Conservation (phyloP, 345 rosid genomes). For the Limnanthes douglasii region DNA sequence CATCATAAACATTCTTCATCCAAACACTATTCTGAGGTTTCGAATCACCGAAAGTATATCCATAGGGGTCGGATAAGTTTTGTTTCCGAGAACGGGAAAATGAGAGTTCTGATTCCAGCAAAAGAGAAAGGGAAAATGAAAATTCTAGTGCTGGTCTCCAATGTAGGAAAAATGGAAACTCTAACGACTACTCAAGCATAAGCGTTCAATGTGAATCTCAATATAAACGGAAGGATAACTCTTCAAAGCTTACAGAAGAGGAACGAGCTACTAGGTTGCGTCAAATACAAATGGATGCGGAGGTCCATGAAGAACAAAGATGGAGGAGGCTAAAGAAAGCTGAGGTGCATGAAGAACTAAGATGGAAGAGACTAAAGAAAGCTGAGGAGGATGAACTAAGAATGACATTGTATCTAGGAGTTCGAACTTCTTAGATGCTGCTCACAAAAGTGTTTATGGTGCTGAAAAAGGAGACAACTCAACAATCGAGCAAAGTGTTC, state of each 20-base stretch:
- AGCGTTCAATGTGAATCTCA: slow-evolving; percentile 12
- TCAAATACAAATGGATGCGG: slow-evolving; percentile 56
- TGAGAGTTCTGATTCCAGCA: too few relatives aligned
- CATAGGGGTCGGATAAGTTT: slow-evolving; percentile 8
- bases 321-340: slow-evolving; percentile 53
- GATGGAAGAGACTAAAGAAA: slow-evolving; percentile 60
- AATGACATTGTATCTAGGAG: slow-evolving; percentile 15
- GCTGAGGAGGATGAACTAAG: slow-evolving; percentile 42
- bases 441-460: slow-evolving; percentile 47
- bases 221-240: slow-evolving; percentile 11
- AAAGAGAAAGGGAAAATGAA: neutral
- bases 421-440: slow-evolving; percentile 48
- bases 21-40: slow-evolving; percentile 8
- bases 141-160: too few relatives aligned
- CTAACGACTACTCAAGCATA: slow-evolving; percentile 4
- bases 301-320: slow-evolving; percentile 59
- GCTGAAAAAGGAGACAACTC: slow-evolving; percentile 56
- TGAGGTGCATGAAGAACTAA: slow-evolving; percentile 52
- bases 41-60: too few relatives aligned
- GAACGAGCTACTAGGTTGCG: slow-evolving; percentile 43
- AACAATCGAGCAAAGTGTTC: slow-evolving; percentile 61
- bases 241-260: slow-evolving; percentile 46
- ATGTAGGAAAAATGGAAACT: slow-evolving; percentile 2
- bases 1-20: slow-evolving; percentile 20
- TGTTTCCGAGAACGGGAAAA: slow-evolving; percentile 11